Conservation (phyloP, 2,329 filamentous ascomycete genomes). For the Eutypella sp. region DNA sequence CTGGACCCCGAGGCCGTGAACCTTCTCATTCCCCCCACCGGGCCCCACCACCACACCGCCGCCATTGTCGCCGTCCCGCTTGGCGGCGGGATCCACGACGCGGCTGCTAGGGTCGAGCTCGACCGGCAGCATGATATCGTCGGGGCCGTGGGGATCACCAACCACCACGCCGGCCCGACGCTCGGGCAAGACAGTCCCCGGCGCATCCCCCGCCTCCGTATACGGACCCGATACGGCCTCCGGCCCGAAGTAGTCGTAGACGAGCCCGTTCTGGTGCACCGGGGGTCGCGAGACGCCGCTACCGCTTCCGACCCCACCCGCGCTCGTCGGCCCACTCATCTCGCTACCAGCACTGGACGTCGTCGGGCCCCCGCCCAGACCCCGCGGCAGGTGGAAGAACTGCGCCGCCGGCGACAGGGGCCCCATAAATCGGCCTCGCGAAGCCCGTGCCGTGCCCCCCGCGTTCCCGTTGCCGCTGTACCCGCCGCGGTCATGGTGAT, state of each 20-base stretch:
- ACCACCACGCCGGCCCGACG: conserved; percentile 36
- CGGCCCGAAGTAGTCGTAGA: conserved; percentile 41
- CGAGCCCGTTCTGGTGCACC: conserved; percentile 22
- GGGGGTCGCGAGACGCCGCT: conserved; percentile 20
- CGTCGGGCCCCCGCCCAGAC: neutral
- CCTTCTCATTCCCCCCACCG: conserved; percentile 3
- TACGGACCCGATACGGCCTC: conserved; percentile 42
- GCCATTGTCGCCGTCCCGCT: neutral
- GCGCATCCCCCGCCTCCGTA: conserved; percentile 32
- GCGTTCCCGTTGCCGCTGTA: no score
- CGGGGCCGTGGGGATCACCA: conserved; percentile 39
- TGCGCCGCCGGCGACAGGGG: neutral
- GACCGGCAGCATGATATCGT: conserved; percentile 46
- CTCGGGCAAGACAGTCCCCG: conserved; percentile 26
- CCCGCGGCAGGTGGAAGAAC: neutral
- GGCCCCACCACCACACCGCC: conserved; percentile 1
- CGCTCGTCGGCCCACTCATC: conserved; percentile 6
- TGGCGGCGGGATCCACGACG: neutral
- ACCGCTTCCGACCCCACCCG: conserved; percentile 3
- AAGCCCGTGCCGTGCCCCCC: no score
- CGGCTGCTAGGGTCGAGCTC: conserved; percentile 43
- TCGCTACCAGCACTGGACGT: conserved; percentile 5
- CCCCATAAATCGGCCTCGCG: neutral
- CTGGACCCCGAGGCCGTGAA: conserved; percentile 6
- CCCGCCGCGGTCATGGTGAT: neutral